phyloP scores from a whole-genome alignment of 805 yeast species.

The Metschnikowia chrysomelidarum region DNA sequence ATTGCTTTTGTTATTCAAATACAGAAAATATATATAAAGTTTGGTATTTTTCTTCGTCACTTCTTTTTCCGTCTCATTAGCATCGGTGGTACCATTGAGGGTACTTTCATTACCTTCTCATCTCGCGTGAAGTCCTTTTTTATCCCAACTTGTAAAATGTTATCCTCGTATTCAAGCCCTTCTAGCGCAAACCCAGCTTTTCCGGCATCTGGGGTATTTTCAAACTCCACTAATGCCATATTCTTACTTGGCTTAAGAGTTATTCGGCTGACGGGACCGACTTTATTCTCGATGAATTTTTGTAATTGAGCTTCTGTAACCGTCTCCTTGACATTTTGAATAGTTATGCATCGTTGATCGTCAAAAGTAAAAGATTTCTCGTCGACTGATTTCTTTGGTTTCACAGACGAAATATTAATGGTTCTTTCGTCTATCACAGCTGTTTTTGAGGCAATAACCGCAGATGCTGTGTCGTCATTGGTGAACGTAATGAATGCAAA shows the following conservation, averaged over 20 bases:
- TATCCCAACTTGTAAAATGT: conserved; percentile 13
- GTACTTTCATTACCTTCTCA: conserved; percentile 8
- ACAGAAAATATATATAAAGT: not conserved
- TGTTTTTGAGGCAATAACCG: conserved; percentile 44
- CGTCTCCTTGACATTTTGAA: conserved; percentile 31
- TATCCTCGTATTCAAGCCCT: conserved; percentile 37
- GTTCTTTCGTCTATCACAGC: conserved; percentile 44
- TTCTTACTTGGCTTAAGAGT: conserved; percentile 44
- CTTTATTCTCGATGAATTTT: conserved; percentile 23
- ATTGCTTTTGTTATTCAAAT: conserved; percentile 1
- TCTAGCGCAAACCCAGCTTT: conserved; percentile 44
- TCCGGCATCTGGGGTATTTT: conserved; percentile 46
- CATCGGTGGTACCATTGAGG: conserved; percentile 18
- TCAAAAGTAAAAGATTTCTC: conserved; percentile 17
- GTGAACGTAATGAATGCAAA: conserved; percentile 62
- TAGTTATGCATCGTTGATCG: conserved; percentile 21
- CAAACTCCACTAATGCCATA: conserved; percentile 53
- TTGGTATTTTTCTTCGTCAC: no score
- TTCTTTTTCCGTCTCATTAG: conserved; percentile 14
- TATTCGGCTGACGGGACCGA: conserved; percentile 39
- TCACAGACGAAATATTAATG: conserved; percentile 50
- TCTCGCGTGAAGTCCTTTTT: conserved; percentile 14
- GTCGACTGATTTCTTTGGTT: conserved; percentile 24
- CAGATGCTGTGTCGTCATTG: conserved; percentile 42
- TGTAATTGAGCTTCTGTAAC: conserved; percentile 35